phyloP scores from a whole-genome alignment of 371 early-diverging fungal genomes.

The Rhizopus delemar region DNA sequence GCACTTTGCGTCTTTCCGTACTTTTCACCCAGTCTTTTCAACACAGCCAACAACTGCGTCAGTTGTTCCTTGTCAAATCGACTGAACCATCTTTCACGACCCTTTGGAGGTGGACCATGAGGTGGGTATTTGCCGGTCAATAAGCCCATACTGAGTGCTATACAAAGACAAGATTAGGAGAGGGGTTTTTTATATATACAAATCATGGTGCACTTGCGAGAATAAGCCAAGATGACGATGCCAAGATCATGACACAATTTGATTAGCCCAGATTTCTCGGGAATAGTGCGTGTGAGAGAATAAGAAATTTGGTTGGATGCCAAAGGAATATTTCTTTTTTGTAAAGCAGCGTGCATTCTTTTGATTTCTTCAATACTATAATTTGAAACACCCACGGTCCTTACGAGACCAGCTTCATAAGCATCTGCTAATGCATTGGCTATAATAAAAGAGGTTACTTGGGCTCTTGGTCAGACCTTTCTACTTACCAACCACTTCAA shows the following conservation, averaged over 20 bases:
- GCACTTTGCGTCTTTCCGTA: constrained; percentile 34
- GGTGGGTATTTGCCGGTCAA: constrained; percentile 54
- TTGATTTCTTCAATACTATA: constrained; percentile 54
- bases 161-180: neutral
- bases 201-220: constrained; percentile 33
- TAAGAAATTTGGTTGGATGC: constrained; percentile 60
- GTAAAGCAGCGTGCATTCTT: constrained; percentile 52
- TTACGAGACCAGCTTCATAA: constrained; percentile 55
- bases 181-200: neutral
- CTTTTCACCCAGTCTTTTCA: constrained; percentile 32
- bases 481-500: constrained; percentile 51
- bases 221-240: constrained; percentile 61
- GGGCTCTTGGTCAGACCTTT: neutral
- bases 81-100: constrained; percentile 24
- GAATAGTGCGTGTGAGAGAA: constrained; percentile 50
- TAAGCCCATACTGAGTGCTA: constrained; percentile 51
- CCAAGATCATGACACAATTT: constrained; percentile 59
- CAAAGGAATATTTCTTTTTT: constrained; percentile 52
- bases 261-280: constrained; percentile 55
- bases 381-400: constrained; percentile 71
- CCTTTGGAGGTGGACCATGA: constrained; percentile 41
- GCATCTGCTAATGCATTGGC: constrained; percentile 57
- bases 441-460: constrained; percentile 4
- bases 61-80: constrained; percentile 32
- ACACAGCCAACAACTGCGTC: constrained; percentile 22